Base-by-base conservation (phyloP, 768 basidiomycete genomes). In the Cystofilobasidium ferigula region DNA sequence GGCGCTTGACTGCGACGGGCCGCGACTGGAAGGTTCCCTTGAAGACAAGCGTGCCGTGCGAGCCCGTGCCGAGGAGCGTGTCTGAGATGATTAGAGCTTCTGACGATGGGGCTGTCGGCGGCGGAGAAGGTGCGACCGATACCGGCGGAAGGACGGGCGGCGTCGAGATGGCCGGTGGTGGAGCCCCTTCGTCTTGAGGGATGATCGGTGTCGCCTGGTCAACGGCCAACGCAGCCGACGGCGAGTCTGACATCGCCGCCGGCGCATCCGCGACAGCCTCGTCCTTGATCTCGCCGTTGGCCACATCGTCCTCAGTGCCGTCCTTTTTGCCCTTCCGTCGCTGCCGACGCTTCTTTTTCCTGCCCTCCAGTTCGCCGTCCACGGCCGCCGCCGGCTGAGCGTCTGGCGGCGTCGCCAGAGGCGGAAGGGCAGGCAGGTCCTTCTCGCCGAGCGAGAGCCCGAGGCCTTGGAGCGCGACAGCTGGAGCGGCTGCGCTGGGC, bases 1-100 rank as follows among this genome's bases (percentile, higher is more conserved):
- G 82, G 0, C 95, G 88, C 76, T 99, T 98, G 64, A 99, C 92
- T n/a, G 95, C 95, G 0, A 99, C 95, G 0, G 94, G 87, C 61
- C 95, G 86, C 0, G 90, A 92, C 78, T 98, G 94, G n/a, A 97
- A 83, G 9, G 67, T 63, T 2, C 67, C 95, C 72, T 87, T 83
- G 77, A 84, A 91, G 3, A 99, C 95, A 47, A 98, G 88, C 0
- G 95, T 99, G 8, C 95, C 95, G 72, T 97, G 22, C 9, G 6
- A 54, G 22, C 58, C 47, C 9, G 48, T 40, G 16, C 65, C 65
- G 16, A 67, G 16, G 0, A 67, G 53, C 18, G 45, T 42, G 32
- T 62, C 60, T 42, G 65, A 67, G n/a, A 67, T 42, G 0, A 54
- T 51, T 1, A 67, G 42, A 0, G 53, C 60, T 14, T 13, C 36